Evolutionary conservation across 306 rosid genomes (phyloP).

Genomic region (Castanea sativa): DNA sequence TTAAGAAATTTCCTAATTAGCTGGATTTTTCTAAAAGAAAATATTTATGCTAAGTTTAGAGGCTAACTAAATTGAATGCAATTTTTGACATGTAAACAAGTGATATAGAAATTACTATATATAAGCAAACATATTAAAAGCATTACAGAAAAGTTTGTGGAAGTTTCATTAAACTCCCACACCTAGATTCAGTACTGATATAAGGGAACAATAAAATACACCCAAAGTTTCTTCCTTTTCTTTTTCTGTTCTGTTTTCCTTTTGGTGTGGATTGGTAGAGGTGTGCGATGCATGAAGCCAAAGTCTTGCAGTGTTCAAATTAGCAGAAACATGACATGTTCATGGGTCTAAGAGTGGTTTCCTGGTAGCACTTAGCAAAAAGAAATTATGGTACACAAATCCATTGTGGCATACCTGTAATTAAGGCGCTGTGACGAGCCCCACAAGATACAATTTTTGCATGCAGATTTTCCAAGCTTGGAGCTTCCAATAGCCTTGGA

Average conservation of each 20-base stretch:
- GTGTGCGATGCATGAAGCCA: background rate
- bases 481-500: conserved; percentile 78
- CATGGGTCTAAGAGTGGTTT: background rate
- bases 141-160: background rate
- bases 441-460: conserved; percentile 82
- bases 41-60: background rate
- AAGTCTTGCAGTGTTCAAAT: background rate
- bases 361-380: background rate
- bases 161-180: background rate
- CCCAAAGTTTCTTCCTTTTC: background rate
- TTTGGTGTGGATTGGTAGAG: background rate
- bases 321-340: background rate
- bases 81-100: background rate
- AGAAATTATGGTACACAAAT: background rate
- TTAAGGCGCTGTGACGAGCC: conserved; percentile 83
- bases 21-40: background rate
- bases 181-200: background rate
- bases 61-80: background rate
- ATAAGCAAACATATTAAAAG: background rate
- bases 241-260: background rate
- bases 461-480: conserved; percentile 68
- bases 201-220: background rate
- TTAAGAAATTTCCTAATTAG: background rate
- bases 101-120: background rate
- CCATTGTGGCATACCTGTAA: conserved; percentile 56